Evolutionary conservation across 257 asterid genomes (phyloP), one percentile per base, ranked within the genome.

Genomic region (Salvia hispanica): DNA sequence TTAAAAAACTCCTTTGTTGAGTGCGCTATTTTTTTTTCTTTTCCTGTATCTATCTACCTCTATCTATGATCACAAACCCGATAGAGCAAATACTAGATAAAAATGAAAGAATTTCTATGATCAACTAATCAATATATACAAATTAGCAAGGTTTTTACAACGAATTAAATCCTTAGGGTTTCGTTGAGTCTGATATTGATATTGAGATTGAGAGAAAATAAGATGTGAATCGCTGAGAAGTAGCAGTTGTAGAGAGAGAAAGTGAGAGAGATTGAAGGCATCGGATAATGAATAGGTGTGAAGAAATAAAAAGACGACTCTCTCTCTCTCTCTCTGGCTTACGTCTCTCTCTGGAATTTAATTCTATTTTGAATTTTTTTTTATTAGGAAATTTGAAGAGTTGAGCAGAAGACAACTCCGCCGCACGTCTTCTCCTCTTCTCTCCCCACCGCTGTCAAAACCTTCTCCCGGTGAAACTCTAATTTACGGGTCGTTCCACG

Each of bases 281-380:
- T 76, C 73, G 73, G 87, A 78, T 77, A 84, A 81, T 74, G 90
- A 84, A 83, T 45, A 61, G 44, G 15, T 63, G 7, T 58, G 78
- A 75, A 53, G 65, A 76, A 77, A 79, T 37, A 61, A 57, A 52
- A 21, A 69, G 64, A 70, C 64, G 70, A 36, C 68, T 64, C 72
- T 73, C 70, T 68, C 40, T 73, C 37, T 83, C 68, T 65, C n/a
- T n/a, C n/a, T 73, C 75, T 21, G 25, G 25, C 25, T 79, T 65
- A 79, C 91, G 88, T 82, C 89, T 84, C 84, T 73, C 37, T 83
- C 68, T 65, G 66, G 57, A 21, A 13, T 33, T 28, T 13, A 52
- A 14, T 39, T 25, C 4, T 5, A 39, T 15, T 66, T 53, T 36
- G 36, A 34, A 11, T 70, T 64, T 60, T 58, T 8, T 68, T 16